phyloP scores from a whole-genome alignment of 2,329 filamentous ascomycete species.

The Aspergillus sp. region DNA sequence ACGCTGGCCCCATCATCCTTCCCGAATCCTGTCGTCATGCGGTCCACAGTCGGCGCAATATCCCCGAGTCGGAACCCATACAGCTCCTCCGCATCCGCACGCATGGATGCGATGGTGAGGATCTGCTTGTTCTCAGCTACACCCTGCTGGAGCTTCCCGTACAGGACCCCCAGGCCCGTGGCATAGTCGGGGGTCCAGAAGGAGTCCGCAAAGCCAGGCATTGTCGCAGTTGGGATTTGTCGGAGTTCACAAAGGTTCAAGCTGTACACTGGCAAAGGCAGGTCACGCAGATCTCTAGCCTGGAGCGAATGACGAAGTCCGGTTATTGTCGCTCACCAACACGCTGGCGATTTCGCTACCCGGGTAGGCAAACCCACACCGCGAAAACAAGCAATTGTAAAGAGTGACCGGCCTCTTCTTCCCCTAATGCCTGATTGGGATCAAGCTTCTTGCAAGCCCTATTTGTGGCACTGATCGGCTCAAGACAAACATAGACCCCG shows the following conservation, averaged over 20 bases:
- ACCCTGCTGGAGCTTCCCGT: slow-evolving; percentile 94
- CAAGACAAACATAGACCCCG: slow-evolving; percentile 12
- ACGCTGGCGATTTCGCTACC: neutral
- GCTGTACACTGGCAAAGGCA: too few species aligned
- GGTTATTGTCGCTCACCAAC: neutral
- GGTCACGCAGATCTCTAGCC: too few species aligned
- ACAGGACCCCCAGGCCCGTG: slow-evolving; percentile 89
- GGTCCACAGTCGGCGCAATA: slow-evolving; percentile 79
- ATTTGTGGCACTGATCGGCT: slow-evolving; percentile 10
- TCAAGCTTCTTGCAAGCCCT: slow-evolving; percentile 9
- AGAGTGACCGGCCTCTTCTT: slow-evolving; percentile 14
- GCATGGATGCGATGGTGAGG: slow-evolving; percentile 85
- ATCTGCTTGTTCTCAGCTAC: slow-evolving; percentile 94
- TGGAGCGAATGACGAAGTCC: too few species aligned
- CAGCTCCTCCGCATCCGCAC: slow-evolving; percentile 89
- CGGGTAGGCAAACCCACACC: neutral
- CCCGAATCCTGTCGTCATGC: slow-evolving; percentile 76
- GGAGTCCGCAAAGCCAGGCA: slow-evolving; percentile 89
- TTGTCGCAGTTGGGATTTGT: slow-evolving; percentile 43
- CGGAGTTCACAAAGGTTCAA: neutral
- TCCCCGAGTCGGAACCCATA: slow-evolving; percentile 80
- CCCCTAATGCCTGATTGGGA: slow-evolving; percentile 6
- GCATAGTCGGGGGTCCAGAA: slow-evolving; percentile 99
- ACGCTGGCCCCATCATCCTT: slow-evolving; percentile 95
- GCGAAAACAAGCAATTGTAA: neutral